Evolutionary conservation across 495 filamentous ascomycete genomes (phyloP).

Genomic region (Xylaria scruposa): DNA sequence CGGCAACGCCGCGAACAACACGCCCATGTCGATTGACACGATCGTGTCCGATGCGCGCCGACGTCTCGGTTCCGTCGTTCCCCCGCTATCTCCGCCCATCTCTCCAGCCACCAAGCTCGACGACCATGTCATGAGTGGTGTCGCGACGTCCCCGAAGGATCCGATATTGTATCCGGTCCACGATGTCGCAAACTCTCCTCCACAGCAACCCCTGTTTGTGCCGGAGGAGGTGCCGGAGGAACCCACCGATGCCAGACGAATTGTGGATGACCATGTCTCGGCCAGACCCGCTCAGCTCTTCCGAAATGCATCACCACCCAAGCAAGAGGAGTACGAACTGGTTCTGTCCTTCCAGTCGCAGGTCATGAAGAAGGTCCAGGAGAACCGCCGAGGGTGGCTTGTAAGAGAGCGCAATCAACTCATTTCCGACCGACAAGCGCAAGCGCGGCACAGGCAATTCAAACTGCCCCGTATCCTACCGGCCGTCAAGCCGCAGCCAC

Average conservation of each 20-base stretch:
- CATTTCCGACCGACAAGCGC: slow-evolving; percentile 54
- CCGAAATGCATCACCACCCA: slow-evolving; percentile 64
- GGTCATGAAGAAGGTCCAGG: slow-evolving; percentile 63
- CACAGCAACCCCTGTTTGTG: slow-evolving; percentile 40
- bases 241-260: slow-evolving; percentile 53
- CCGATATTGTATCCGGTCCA: slow-evolving; percentile 56
- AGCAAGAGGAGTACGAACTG: slow-evolving; percentile 71
- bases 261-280: slow-evolving; percentile 71
- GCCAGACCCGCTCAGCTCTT: slow-evolving; percentile 64
- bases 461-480: slow-evolving; percentile 51
- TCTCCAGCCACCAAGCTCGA: slow-evolving; percentile 64
- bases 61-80: slow-evolving; percentile 49
- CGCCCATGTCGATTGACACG: background rate
- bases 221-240: slow-evolving; percentile 46
- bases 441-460: slow-evolving; percentile 37
- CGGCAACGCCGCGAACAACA: background rate
- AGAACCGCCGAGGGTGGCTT: slow-evolving; percentile 66
- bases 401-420: slow-evolving; percentile 68
- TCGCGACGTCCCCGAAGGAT: slow-evolving; percentile 37
- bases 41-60: slow-evolving; percentile 39
- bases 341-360: slow-evolving; percentile 71
- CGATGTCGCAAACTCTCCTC: slow-evolving; percentile 65
- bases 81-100: slow-evolving; percentile 73
- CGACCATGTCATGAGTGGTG: slow-evolving; percentile 33
- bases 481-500: slow-evolving; percentile 42